Base-by-base conservation (phyloP, 2,329 filamentous ascomycete genomes). In the Fusarium cicatricum region DNA sequence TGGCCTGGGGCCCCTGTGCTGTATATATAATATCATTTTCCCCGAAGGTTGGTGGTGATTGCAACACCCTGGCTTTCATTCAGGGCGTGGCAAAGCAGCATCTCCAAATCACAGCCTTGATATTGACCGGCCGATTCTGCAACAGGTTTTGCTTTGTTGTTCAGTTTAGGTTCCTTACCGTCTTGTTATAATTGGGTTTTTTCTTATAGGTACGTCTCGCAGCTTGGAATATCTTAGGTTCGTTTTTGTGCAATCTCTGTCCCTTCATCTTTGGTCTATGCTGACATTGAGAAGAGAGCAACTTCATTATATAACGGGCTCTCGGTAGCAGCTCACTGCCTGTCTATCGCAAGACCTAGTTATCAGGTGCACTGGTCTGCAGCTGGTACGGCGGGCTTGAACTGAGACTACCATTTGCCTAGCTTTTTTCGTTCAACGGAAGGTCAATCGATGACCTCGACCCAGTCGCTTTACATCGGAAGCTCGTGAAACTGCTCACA, bases 361-460 rank as follows among this genome's bases (percentile, higher is more conserved):
- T 50, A 23, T 52, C 47, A 42, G 43, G 48, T 61, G 60, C 66
- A 66, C 62, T 53, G 40, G 52, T 64, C 54, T 59, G 56, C 58
- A 46, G 17, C 40, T 29, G 12, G 21, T n/a, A 29, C 36, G 38
- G 14, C 33, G 12, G 41, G 23, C 11, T 38, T 43, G 28, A 26
- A 21, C 32, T 23, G 31, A 51, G 21, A 19, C 32, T 36, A 7
- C 34, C 21, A 14, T 15, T 32, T 26, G 9, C 34, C 17, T 26
- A 23, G n/a, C 15, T 7, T 23, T 14, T 28, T 15, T 40, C 19
- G 4, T 29, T 12, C 17, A 33, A 14, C 28, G 9, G 23, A 49
- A 26, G 34, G 34, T 32, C 44, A 38, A 31, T 14, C 32, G 33
- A 37, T 44, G 29, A 43, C 19, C 37, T 16, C 32, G 19, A 9